Conservation (phyloP, 1,284 basidiomycete genomes). For the Rhizopogon parksii region DNA sequence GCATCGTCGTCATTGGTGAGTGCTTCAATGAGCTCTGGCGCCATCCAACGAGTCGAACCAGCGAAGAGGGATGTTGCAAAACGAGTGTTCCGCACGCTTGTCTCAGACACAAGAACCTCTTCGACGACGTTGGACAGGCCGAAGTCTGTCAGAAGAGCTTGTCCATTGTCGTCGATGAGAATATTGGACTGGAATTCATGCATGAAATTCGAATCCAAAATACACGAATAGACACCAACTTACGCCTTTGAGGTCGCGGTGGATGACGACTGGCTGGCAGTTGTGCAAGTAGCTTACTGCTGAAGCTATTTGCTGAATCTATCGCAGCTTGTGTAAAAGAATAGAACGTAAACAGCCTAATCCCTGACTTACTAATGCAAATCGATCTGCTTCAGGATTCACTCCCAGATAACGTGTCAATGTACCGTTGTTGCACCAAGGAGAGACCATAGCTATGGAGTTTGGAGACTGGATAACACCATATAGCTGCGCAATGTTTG, state of each 20-base stretch:
- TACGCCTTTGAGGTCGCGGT: conserved; percentile 54
- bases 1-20: conserved; percentile 44
- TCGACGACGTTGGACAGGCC: conserved; percentile 52
- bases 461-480: conserved; percentile 42
- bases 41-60: conserved; percentile 43
- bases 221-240: conserved; percentile 6
- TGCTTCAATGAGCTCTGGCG: conserved; percentile 46
- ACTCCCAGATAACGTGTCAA: conserved; percentile 39
- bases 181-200: conserved; percentile 44
- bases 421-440: conserved; percentile 53
- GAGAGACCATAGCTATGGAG: conserved; percentile 53
- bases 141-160: conserved; percentile 51
- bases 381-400: conserved; percentile 34
- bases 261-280: conserved; percentile 44
- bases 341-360: neutral
- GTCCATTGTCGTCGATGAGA: conserved; percentile 42
- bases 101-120: conserved; percentile 36
- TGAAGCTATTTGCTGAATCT: conserved; percentile 41
- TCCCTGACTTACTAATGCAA: conserved; percentile 36
- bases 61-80: conserved; percentile 43
- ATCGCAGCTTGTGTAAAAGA: conserved; percentile 21
- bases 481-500: conserved; percentile 43
- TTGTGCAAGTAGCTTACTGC: conserved; percentile 48
- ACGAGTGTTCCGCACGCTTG: conserved; percentile 19
- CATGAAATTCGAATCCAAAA: neutral